Evolutionary conservation across 805 yeast species (phyloP), one percentile per base, ranked within the genome.

Genomic region (Barnettozyma sucrosica): DNA sequence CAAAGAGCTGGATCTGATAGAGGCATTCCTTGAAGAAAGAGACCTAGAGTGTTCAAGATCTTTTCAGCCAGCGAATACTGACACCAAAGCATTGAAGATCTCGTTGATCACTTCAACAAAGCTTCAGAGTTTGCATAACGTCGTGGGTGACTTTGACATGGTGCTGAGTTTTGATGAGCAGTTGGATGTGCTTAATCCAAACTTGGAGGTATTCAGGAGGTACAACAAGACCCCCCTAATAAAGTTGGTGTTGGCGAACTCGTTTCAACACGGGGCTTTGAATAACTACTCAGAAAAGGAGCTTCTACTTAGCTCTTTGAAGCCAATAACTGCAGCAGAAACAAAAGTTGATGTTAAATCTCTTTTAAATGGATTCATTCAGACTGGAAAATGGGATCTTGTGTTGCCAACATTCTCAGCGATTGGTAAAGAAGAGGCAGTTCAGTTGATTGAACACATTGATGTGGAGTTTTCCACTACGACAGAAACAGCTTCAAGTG

Each of bases 1-100:
- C 20, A 81, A 83, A 58, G 93, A 85, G 58, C 62, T 85, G 51
- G 95, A 89, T 59, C 66, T 89, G 41, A 71, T 89, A 7, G 97
- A 89, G 63, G 85, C 90, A 0, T 71, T 84, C 40, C 59, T 89
- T 13, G 69, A 85, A n/a, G 97, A 96, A 2, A 80, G 86, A 56
- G 69, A 70, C 33, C 64, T 87, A 34, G 74, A 75, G 51, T 84
- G 85, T 58, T 75, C 74, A 50, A 76, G 95, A 54, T 76, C 83
- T 55, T 79, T 89, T 21, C 87, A 88, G 14, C 71, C 80, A 1
- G 76, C 83, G 18, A 63, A 83, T 21, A 76, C 72, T 53, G 79
- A 76, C 30, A 38, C 59, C 56, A 42, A 45, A 45, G 23, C 56
- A 49, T 34, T 46, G 16, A 48, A 39, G 42, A 25, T 32, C 16